A percentile compares a stretch with the other conserved stretches of the same genome.
These are phyloP conservation scores for Chlorella sp. DNA, from an alignment of 139 green algal species.

Conservation along the genomic window DNA sequence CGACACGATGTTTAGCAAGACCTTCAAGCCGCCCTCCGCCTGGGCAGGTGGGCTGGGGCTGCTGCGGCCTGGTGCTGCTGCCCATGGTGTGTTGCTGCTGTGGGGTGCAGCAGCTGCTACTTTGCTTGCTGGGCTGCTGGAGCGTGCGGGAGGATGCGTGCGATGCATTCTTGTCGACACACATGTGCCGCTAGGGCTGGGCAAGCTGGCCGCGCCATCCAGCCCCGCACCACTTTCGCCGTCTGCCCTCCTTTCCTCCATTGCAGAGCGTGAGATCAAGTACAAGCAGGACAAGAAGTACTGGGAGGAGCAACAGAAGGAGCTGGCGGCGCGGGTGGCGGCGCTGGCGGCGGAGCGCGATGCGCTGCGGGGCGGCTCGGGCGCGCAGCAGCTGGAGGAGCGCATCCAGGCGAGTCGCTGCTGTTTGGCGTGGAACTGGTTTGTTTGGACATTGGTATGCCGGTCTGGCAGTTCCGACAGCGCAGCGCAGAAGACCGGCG, in stretches of 20 bases:
- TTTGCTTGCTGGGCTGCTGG: no score
- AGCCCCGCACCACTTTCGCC: not conserved
- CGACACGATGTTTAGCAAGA: slow-evolving; percentile 66
- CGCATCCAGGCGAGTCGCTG: slow-evolving; percentile 16
- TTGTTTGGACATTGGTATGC: not conserved
- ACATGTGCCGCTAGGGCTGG: not conserved
- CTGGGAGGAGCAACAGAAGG: slow-evolving; percentile 51
- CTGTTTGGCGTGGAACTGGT: not conserved
- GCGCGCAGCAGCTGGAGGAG: slow-evolving; percentile 22
- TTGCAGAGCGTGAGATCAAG: slow-evolving; percentile 64
- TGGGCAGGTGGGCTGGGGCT: slow-evolving; percentile 51
- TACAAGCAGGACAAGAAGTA: slow-evolving; percentile 64
- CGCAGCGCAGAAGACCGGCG: no score
- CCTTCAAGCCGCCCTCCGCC: slow-evolving; percentile 64
- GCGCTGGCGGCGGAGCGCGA: not conserved
- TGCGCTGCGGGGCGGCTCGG: not conserved
- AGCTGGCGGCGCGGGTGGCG: slow-evolving; percentile 6
- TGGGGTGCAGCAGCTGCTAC: no score
- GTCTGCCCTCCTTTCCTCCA: not conserved
- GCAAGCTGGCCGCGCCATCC: no score
- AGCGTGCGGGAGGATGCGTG: no score
- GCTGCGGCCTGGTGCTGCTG: no score
- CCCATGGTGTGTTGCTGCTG: no score
- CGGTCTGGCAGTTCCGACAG: no score
- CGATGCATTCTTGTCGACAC: not conserved